A percentile compares a stretch with the other conserved stretches of the same genome.
phyloP scores from a whole-genome alignment of 2,329 filamentous ascomycete genomes.

The Aspergillus ochraceoroseus region DNA sequence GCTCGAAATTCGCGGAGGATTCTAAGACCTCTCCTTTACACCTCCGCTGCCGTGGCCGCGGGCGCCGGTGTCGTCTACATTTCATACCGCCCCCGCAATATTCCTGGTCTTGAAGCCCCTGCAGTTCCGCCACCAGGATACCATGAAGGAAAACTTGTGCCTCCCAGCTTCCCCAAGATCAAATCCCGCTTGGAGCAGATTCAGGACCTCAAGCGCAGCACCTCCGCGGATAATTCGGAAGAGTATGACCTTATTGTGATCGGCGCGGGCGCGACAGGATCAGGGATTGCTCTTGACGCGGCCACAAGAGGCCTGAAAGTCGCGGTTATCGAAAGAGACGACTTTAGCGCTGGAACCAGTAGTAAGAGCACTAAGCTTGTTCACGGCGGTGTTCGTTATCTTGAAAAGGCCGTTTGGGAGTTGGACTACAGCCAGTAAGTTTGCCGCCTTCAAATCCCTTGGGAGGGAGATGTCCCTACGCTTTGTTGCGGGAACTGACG shows the following conservation, averaged over 20 bases:
- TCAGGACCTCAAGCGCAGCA: conserved; percentile 46
- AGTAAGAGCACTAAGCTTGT: conserved; percentile 86
- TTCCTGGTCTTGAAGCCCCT: conserved; percentile 59
- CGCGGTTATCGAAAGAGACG: conserved; percentile 74
- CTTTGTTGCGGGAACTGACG: conserved; percentile 4
- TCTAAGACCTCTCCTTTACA: conserved; percentile 56
- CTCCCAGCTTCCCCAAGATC: conserved; percentile 50
- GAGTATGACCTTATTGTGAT: conserved; percentile 75
- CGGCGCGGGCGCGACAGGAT: conserved; percentile 72
- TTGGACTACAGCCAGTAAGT: conserved; percentile 72
- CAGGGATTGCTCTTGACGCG: conserved; percentile 76
- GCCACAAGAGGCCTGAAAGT: conserved; percentile 74
- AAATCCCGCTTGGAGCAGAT: conserved; percentile 51
- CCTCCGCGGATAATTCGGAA: conserved; percentile 26
- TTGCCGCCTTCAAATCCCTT: background rate
- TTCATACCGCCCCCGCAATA: conserved; percentile 59
- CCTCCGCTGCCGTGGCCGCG: conserved; percentile 51
- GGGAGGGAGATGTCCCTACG: too few species aligned
- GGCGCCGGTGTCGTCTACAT: conserved; percentile 57
- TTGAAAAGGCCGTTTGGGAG: conserved; percentile 83
- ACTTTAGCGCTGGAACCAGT: conserved; percentile 76
- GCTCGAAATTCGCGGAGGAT: conserved; percentile 46
- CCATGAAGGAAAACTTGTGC: conserved; percentile 54
- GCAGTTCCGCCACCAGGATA: conserved; percentile 60
- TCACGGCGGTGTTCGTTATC: conserved; percentile 76